Evolutionary conservation across 257 asterid species (phyloP), one percentile per base, ranked within the genome.

Genomic region (Petrea volubilis): DNA sequence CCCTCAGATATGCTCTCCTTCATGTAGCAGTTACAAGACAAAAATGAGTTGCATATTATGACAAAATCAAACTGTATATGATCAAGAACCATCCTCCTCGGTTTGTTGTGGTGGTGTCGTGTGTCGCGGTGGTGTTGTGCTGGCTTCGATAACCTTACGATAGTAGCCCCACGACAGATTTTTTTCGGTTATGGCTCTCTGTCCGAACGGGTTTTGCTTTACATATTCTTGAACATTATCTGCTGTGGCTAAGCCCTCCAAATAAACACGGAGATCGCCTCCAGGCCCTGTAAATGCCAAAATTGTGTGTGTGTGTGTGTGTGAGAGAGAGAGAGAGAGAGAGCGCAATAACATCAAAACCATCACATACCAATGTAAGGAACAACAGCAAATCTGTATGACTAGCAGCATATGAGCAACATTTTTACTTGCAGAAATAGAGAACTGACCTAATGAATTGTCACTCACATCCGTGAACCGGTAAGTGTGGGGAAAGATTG

Each of bases 191-290:
- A 93, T 93, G 57, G 96, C 78, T 69, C 87, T 80, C 71, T 93
- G 91, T 18, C 98, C 98, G 49, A 87, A 84, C 1, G 93, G 95
- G 68, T 90, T 84, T 74, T 83, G 79, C 83, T 83, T 74, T 6
- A 93, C 89, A 21, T 87, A 93, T 50, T 83, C 87, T 72, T 84
- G 98, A 38, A 93, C 93, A 58, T 93, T 81, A 53, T 82, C 92
- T 20, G 98, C 93, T 65, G 15, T 43, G 12, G 95, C 92, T 60
- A 93, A 51, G 49, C 87, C 88, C 77, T 93, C 93, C 68, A 93
- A 71, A 72, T 90, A 93, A 44, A 75, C 57, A 5, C 96, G 95
- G 31, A 93, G 88, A 78, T 85, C 90, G 34, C 98, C 98, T 44
- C 79, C 93, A 20, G 95, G 95, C 69, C 93, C 98, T 90, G 85